Evolutionary conservation across 148 eudicot genomes (phyloP), one percentile per base, ranked within the genome.

Genomic region (Pharnaceum exiguum): DNA sequence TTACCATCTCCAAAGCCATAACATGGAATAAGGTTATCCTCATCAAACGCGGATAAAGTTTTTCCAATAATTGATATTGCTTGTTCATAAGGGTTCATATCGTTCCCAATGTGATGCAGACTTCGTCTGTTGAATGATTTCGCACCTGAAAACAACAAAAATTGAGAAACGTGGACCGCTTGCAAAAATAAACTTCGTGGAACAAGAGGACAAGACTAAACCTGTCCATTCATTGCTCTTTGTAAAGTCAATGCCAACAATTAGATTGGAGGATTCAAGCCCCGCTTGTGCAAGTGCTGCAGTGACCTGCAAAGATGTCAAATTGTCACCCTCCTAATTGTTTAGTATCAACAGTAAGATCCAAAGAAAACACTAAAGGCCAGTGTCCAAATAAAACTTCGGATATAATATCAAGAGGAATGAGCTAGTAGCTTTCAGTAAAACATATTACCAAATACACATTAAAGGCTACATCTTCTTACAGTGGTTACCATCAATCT

Each of bases 211-310:
- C 49, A 55, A 47, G 46, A 50, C 23, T 12, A 44, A 60, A 94
- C 99, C 99, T 71, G 96, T 94, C 99, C 99, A 94, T 58, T 94
- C 99, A 63, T 94, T 94, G 89, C 99, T 94, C 78, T 94, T 94
- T 21, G 99, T 94, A 76, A 94, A 94, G 77, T 94, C 99, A 36
- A 94, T 82, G 56, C 99, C 99, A 47, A 94, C 77, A 55, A 94
- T 89, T 23, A 94, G 84, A 81, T 94, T 94, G 47, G 99, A 89
- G 59, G 99, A 94, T 67, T 89, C 99, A 9, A 94, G 89, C 48
- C 96, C 99, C 55, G 95, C 93, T 29, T 74, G 84, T 21, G 87
- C 78, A 51, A 94, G 95, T 55, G 93, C 99, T 60, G 75, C 86
- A 18, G 99, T 94, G 65, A 94, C 99, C 99, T 89, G 63, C 67